phyloP scores from a whole-genome alignment of 2,329 filamentous ascomycete species.

The Diplodia intermedia region DNA sequence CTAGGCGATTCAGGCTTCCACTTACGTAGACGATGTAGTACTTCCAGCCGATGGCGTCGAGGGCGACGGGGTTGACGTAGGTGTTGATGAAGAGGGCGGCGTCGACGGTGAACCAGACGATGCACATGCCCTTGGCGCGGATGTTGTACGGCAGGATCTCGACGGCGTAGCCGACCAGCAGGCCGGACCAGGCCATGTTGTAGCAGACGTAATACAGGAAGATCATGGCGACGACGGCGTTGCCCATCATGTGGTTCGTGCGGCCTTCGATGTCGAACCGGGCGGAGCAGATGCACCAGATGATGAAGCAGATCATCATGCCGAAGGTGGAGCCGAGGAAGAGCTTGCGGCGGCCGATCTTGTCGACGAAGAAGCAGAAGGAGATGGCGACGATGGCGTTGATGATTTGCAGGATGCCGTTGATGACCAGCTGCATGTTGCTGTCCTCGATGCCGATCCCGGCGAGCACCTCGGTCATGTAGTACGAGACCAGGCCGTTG shows the following conservation, averaged over 20 bases:
- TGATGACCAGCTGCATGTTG: constrained; percentile 50
- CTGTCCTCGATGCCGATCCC: constrained; percentile 65
- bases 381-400: constrained; percentile 64
- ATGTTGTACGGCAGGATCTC: constrained; percentile 60
- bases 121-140: constrained; percentile 56
- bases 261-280: constrained; percentile 43
- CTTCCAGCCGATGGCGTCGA: constrained; percentile 66
- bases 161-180: constrained; percentile 61
- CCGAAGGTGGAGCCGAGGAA: constrained; percentile 56
- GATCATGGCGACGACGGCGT: constrained; percentile 59
- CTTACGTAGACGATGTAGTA: constrained; percentile 68
- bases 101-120: constrained; percentile 70
- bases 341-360: constrained; percentile 62
- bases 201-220: constrained; percentile 61
- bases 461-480: constrained; percentile 68
- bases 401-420: constrained; percentile 66
- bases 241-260: constrained; percentile 40
- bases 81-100: constrained; percentile 67
- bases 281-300: constrained; percentile 52
- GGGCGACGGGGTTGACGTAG: constrained; percentile 68
- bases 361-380: constrained; percentile 63
- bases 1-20: constrained; percentile 23
- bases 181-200: constrained; percentile 63
- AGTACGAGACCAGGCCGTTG: constrained; percentile 72
- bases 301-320: constrained; percentile 46